These are phyloP conservation scores for Diversispora eburnea DNA, from an alignment of 192 early-diverging fungal species.

Conservation along the genomic window DNA sequence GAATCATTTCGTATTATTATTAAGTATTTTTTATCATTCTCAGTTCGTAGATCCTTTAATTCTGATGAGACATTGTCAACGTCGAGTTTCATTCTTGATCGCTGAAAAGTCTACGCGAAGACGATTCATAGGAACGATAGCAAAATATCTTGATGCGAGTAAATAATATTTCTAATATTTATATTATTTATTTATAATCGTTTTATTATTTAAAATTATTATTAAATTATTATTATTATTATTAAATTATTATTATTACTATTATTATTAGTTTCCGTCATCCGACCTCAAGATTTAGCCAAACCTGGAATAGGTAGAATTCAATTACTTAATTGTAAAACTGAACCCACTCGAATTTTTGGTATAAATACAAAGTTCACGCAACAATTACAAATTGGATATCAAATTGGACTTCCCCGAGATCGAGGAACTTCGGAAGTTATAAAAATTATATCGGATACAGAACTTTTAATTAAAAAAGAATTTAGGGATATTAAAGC, in stretches of 20 bases:
- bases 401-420: slow-evolving; percentile 63
- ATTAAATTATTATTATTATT: slow-evolving; percentile 1
- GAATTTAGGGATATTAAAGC: slow-evolving; percentile 73
- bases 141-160: slow-evolving; percentile 73
- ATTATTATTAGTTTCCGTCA: slow-evolving; percentile 71
- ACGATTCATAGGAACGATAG: slow-evolving; percentile 79
- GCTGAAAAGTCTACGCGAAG: slow-evolving; percentile 89
- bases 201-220: background rate
- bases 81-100: slow-evolving; percentile 74
- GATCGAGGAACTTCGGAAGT: slow-evolving; percentile 64
- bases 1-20: background rate
- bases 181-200: slow-evolving; percentile 13
- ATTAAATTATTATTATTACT: background rate
- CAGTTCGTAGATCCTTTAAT: slow-evolving; percentile 94
- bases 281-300: slow-evolving; percentile 87
- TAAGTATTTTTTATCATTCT: background rate
- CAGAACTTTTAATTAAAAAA: slow-evolving; percentile 68
- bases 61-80: slow-evolving; percentile 74
- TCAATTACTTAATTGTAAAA: slow-evolving; percentile 58
- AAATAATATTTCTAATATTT: slow-evolving; percentile 34
- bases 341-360: slow-evolving; percentile 64
- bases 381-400: slow-evolving; percentile 58
- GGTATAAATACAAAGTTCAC: slow-evolving; percentile 72
- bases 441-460: slow-evolving; percentile 76
- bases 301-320: slow-evolving; percentile 70